A percentile compares a stretch with the other conserved stretches of the same genome.
These are phyloP conservation scores for Mycena alexandri DNA, from an alignment of 768 basidiomycete species.

Conservation along the genomic window DNA sequence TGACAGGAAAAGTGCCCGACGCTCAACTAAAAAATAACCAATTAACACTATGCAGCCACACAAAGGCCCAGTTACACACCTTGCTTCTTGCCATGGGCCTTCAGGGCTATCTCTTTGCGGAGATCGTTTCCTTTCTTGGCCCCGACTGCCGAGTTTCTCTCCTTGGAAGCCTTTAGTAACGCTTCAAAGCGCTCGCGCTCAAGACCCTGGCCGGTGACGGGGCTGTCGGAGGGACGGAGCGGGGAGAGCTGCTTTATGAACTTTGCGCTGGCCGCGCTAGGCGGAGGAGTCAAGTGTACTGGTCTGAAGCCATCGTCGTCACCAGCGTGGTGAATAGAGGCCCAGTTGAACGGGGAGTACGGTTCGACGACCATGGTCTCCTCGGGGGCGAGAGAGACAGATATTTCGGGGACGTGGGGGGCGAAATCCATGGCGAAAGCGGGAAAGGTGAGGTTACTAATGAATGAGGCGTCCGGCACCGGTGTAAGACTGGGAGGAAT, in stretches of 20 bases:
- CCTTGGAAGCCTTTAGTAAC: slow-evolving; percentile 71
- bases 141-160: slow-evolving; percentile 61
- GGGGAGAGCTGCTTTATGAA: slow-evolving; percentile 63
- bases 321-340: slow-evolving; percentile 40
- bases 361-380: slow-evolving; percentile 64
- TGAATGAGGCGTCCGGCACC: slow-evolving; percentile 68
- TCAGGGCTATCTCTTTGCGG: slow-evolving; percentile 80
- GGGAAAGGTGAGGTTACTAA: slow-evolving; percentile 40
- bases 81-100: slow-evolving; percentile 80
- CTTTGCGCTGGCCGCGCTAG: slow-evolving; percentile 52
- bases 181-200: slow-evolving; percentile 73
- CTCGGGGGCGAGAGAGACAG: slow-evolving; percentile 77
- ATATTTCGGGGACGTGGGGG: slow-evolving; percentile 72
- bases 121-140: slow-evolving; percentile 68
- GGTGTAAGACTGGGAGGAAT: slow-evolving; percentile 43
- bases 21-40: slow-evolving; percentile 63
- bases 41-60: not conserved
- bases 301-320: slow-evolving; percentile 69
- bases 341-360: slow-evolving; percentile 70
- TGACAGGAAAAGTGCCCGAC: slow-evolving; percentile 81
- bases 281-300: slow-evolving; percentile 69
- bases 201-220: slow-evolving; percentile 63
- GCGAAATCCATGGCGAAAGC: slow-evolving; percentile 54
- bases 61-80: slow-evolving; percentile 57
- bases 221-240: slow-evolving; percentile 57